Conservation (phyloP, 768 basidiomycete genomes). For the Tulasnella sp. region DNA sequence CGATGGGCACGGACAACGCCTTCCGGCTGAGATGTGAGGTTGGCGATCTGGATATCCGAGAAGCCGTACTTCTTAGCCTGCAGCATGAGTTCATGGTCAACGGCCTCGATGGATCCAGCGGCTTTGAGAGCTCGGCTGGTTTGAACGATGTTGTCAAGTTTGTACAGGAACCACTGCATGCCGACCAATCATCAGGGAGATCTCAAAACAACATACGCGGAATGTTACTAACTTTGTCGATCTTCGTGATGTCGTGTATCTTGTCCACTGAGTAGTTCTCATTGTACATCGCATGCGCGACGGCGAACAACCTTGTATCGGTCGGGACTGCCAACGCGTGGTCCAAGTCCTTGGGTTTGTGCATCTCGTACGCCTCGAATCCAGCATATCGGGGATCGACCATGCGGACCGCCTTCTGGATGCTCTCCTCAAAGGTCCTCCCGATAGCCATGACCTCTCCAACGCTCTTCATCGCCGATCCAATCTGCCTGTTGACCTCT, state of each 20-base stretch:
- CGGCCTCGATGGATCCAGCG: conserved; percentile 54
- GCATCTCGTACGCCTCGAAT: conserved; percentile 78
- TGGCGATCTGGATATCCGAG: conserved; percentile 84
- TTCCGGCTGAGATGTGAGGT: conserved; percentile 59
- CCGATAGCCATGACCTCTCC: conserved; percentile 99
- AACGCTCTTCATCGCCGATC: conserved; percentile 98
- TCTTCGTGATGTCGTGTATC: conserved; percentile 91
- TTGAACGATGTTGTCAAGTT: conserved; percentile 96
- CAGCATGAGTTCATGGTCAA: conserved; percentile 67
- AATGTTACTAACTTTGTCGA: conserved; percentile 63
- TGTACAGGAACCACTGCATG: conserved; percentile 89
- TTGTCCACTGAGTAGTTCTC: conserved; percentile 82
- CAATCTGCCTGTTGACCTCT: conserved; percentile 88
- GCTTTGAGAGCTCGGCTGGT: conserved; percentile 67
- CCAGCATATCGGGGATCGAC: conserved; percentile 95
- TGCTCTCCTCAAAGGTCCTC: conserved; percentile 94
- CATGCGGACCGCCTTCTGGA: conserved; percentile 97
- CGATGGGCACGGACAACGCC: conserved; percentile 71
- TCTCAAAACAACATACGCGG: too few relatives aligned
- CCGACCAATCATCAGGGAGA: too few relatives aligned
- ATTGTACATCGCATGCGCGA: conserved; percentile 96
- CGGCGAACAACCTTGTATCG: conserved; percentile 91
- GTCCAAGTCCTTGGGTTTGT: conserved; percentile 73
- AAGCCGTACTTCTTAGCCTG: conserved; percentile 93
- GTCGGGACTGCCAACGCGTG: conserved; percentile 69